Evolutionary conservation across 2,329 filamentous ascomycete genomes (phyloP).

Genomic region (Dothideomycetes sp.): DNA sequence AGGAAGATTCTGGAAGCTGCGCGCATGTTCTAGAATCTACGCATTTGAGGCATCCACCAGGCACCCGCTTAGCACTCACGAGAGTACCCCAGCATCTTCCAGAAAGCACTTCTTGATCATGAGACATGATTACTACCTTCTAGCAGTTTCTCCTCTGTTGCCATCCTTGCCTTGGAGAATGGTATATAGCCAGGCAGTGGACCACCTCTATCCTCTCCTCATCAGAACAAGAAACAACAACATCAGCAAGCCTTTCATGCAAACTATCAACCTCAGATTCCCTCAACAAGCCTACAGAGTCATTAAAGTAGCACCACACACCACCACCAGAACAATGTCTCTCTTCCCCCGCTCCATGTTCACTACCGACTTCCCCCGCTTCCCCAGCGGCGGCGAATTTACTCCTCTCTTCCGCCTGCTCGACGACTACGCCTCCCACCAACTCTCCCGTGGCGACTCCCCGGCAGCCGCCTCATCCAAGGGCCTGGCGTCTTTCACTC

Average conservation of each 20-base stretch:
- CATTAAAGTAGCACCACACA: constrained; percentile 14
- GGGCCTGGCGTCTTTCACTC: constrained; percentile 51
- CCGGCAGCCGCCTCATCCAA: constrained; percentile 10
- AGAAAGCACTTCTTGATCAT: constrained; percentile 1
- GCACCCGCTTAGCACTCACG: constrained; percentile 7
- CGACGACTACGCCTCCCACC: constrained; percentile 32
- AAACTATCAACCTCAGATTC: constrained; percentile 16
- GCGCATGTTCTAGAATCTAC: constrained; percentile 24
- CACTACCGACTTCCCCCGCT: constrained; percentile 17
- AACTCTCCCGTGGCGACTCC: constrained; percentile 15
- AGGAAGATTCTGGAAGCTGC: constrained; percentile 9
- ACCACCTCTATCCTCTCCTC: constrained; percentile 10
- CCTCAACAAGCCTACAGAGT: constrained; percentile 18
- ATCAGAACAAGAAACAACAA: constrained; percentile 14
- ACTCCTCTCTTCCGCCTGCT: constrained; percentile 34
- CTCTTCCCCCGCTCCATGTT: constrained; percentile 21
- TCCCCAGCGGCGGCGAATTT: constrained; percentile 22
- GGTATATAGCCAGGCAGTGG: constrained; percentile 5
- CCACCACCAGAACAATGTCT: constrained; percentile 22
- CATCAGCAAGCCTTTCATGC: constrained; percentile 13
- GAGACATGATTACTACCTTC: constrained; percentile 2
- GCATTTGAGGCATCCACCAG: no score
- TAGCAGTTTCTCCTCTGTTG: constrained; percentile 2
- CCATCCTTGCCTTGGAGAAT: background rate
- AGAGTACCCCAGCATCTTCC: constrained; percentile 4